Percentiles rank a stretch among this genome's conserved stretches.
These are phyloP conservation scores for Cordyceps militaris DNA, from an alignment of 2,329 filamentous ascomycete genomes.

Conservation along the genomic window DNA sequence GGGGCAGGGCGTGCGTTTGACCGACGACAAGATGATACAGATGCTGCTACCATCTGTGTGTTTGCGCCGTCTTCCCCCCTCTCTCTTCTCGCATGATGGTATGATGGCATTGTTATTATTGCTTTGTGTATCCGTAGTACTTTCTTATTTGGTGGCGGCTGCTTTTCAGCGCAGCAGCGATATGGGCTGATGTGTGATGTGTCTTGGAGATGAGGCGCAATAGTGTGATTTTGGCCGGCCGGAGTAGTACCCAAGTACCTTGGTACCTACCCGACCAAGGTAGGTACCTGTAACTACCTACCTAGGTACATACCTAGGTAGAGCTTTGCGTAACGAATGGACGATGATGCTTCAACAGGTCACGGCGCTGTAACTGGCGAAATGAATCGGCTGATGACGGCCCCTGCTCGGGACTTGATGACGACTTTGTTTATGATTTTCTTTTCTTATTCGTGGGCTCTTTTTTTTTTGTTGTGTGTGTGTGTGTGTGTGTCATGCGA, in stretches of 20 bases:
- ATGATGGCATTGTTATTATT: not conserved
- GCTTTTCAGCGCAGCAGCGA: not conserved
- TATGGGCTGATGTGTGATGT: not conserved
- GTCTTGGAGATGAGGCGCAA: constrained; percentile 8
- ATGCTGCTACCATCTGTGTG: not conserved
- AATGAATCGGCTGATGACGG: not conserved
- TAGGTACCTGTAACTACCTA: not conserved
- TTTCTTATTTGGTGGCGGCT: not conserved
- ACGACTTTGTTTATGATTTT: not conserved
- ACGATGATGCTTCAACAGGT: too few species aligned
- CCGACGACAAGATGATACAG: not conserved
- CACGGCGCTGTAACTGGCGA: not conserved
- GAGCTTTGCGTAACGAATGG: too few species aligned
- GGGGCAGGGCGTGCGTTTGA: not conserved
- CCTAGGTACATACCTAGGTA: too few species aligned
- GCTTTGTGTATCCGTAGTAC: not conserved
- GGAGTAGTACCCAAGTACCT: not conserved
- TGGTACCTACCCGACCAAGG: not conserved
- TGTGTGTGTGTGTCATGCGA: not conserved
- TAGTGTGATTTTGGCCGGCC: not conserved
- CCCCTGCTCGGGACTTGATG: not conserved
- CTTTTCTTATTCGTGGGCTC: not conserved
- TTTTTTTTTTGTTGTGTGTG: not conserved
- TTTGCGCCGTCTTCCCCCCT: not conserved
- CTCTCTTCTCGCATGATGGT: not conserved